These are phyloP conservation scores for Picochlorum costavermella DNA, from an alignment of 139 green algal genomes.

Conservation along the genomic window DNA sequence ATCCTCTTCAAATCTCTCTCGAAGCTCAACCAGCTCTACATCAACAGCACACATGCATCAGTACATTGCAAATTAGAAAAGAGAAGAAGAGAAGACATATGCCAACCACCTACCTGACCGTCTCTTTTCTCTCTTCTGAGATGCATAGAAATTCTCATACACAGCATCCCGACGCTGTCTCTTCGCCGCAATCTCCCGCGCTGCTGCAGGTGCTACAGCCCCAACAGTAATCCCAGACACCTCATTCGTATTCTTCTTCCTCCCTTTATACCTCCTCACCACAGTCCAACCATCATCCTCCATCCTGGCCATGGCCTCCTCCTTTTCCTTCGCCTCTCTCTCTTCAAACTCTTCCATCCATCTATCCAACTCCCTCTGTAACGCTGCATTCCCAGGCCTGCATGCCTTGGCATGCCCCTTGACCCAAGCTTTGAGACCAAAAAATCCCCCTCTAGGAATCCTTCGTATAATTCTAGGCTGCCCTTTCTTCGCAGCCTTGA, in stretches of 20 bases:
- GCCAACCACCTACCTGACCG: conserved; percentile 31
- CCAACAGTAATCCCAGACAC: conserved; percentile 33
- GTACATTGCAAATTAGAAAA: conserved; percentile 1
- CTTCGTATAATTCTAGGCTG: conserved; percentile 15
- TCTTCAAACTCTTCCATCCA: conserved; percentile 59
- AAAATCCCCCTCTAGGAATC: conserved; percentile 8
- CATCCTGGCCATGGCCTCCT: conserved; percentile 33
- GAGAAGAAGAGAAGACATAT: neutral
- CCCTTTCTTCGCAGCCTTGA: conserved; percentile 18
- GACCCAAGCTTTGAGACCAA: conserved; percentile 58
- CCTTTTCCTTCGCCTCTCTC: conserved; percentile 29
- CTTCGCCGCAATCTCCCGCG: conserved; percentile 17
- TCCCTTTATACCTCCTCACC: conserved; percentile 58
- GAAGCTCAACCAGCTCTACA: conserved; percentile 53
- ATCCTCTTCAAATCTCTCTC: conserved; percentile 55
- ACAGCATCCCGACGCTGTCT: conserved; percentile 4
- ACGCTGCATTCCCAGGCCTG: conserved; percentile 22
- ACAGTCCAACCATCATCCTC: conserved; percentile 72
- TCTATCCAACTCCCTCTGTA: conserved; percentile 45
- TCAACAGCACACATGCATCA: neutral
- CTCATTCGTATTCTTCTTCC: conserved; percentile 37
- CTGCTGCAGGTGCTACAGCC: conserved; percentile 43
- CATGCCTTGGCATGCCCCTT: conserved; percentile 44
- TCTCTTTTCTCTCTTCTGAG: conserved; percentile 60
- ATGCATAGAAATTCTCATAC: conserved; percentile 62